Evolutionary conservation across 257 asterid species (phyloP).

Genomic region (Jaltomata sinuosa): DNA sequence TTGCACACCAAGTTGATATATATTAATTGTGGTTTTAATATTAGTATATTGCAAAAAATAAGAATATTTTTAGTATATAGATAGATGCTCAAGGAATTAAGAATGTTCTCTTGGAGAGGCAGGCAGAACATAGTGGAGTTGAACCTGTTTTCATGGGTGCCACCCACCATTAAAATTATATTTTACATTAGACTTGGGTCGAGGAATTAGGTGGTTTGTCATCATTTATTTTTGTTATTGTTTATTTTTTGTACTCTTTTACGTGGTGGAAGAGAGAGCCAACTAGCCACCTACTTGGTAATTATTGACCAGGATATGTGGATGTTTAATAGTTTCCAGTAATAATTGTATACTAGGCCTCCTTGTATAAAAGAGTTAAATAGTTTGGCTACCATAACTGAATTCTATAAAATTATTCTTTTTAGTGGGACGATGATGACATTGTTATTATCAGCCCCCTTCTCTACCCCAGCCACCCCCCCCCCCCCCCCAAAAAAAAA

Average conservation of each 20-base stretch:
- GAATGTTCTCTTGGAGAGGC: neutral
- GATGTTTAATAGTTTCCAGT: neutral
- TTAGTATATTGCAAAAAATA: neutral
- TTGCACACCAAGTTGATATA: neutral
- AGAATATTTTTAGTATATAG: neutral
- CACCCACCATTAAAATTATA: neutral
- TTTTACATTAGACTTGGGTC: neutral
- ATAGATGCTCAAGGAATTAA: neutral
- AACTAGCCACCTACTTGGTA: neutral
- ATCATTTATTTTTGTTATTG: neutral
- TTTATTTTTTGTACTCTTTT: neutral
- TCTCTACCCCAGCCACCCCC: no score
- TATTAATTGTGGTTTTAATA: neutral
- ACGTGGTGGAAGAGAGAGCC: neutral
- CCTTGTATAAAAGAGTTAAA: neutral
- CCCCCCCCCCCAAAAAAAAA: neutral
- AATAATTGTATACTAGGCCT: neutral
- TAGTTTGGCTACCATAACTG: neutral
- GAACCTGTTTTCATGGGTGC: slow-evolving; percentile 1
- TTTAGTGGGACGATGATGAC: neutral
- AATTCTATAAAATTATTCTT: neutral
- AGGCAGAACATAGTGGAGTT: slow-evolving; percentile 10
- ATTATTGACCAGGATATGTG: neutral
- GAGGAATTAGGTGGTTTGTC: neutral
- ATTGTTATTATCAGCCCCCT: neutral